Evolutionary conservation across 2,329 filamentous ascomycete species (phyloP).

Genomic region (Aureobasidium subglaciale): DNA sequence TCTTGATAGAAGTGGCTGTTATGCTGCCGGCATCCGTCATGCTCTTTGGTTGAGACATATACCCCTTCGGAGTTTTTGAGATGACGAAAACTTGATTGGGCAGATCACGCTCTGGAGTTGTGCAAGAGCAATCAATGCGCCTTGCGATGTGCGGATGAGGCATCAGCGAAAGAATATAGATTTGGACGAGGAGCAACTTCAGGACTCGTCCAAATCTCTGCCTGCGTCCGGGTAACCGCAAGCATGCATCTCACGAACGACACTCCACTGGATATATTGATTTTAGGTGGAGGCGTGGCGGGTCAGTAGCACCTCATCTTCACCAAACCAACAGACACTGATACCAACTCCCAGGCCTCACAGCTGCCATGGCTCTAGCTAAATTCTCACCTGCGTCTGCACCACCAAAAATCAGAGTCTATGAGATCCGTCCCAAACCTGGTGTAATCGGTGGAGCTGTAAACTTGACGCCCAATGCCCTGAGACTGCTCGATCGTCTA

Average conservation of each 20-base stretch:
- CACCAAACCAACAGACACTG: neutral
- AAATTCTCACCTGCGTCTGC: conserved; percentile 29
- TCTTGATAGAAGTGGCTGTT: neutral
- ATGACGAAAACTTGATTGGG: too few relatives aligned
- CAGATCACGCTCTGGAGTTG: too few relatives aligned
- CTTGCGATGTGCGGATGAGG: neutral
- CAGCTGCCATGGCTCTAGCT: conserved; percentile 43
- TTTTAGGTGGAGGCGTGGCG: conserved; percentile 14
- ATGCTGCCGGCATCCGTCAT: too few relatives aligned
- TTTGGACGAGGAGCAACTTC: too few relatives aligned
- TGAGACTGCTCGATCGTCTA: conserved; percentile 33
- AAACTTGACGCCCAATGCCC: conserved; percentile 42
- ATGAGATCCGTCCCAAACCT: conserved; percentile 41
- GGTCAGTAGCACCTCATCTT: neutral
- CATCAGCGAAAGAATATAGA: neutral
- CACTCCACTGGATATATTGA: conserved; percentile 6
- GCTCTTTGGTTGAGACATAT: too few relatives aligned
- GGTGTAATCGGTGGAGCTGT: conserved; percentile 42
- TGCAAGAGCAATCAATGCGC: neutral
- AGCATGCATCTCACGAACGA: conserved; percentile 1
- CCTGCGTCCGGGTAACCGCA: neutral
- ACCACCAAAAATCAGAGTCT: conserved; percentile 39
- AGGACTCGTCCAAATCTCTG: neutral
- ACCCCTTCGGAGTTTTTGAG: too few relatives aligned
- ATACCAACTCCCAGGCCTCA: conserved; percentile 31